A percentile compares a stretch with the other conserved stretches of the same genome.
Conservation (phyloP, 441 rosid genomes). For the Dalechampia spathulata region DNA sequence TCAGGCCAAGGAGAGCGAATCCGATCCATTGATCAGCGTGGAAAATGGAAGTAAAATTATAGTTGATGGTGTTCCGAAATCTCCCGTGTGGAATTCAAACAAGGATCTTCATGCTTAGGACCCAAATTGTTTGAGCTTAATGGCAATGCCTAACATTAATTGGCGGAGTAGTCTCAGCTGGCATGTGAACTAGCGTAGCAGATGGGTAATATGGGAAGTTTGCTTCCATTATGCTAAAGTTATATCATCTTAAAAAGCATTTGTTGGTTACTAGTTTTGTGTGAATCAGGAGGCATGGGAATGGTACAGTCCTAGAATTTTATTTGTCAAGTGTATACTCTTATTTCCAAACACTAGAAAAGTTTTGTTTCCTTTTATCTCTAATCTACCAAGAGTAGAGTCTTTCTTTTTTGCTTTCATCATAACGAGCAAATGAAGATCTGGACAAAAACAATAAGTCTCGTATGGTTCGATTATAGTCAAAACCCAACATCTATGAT, state of each 20-base stretch:
- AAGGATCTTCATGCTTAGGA: conserved; percentile 83
- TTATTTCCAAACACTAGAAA: neutral
- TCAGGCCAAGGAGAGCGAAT: conserved; percentile 78
- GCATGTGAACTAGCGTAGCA: conserved; percentile 6
- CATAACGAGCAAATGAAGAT: too few relatives aligned
- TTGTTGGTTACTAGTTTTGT: conserved; percentile 26
- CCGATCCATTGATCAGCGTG: conserved; percentile 66
- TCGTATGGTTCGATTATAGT: too few relatives aligned
- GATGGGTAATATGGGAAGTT: conserved; percentile 16
- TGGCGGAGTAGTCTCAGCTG: conserved; percentile 27
- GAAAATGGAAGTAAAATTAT: conserved; percentile 69
- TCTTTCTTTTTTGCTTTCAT: too few relatives aligned
- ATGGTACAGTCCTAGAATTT: conserved; percentile 18
- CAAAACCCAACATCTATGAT: too few relatives aligned
- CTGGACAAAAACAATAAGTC: too few relatives aligned
- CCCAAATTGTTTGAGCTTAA: conserved; percentile 7
- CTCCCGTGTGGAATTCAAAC: conserved; percentile 78
- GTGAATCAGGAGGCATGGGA: conserved; percentile 21
- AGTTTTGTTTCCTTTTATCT: neutral
- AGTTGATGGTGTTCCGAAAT: conserved; percentile 39
- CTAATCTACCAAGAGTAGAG: too few relatives aligned
- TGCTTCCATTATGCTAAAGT: conserved; percentile 8
- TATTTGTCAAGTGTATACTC: conserved; percentile 19
- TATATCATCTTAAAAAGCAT: conserved; percentile 15
- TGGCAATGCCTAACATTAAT: conserved; percentile 11